Evolutionary conservation across 257 asterid species (phyloP).

Genomic region (Solanum chilense): DNA sequence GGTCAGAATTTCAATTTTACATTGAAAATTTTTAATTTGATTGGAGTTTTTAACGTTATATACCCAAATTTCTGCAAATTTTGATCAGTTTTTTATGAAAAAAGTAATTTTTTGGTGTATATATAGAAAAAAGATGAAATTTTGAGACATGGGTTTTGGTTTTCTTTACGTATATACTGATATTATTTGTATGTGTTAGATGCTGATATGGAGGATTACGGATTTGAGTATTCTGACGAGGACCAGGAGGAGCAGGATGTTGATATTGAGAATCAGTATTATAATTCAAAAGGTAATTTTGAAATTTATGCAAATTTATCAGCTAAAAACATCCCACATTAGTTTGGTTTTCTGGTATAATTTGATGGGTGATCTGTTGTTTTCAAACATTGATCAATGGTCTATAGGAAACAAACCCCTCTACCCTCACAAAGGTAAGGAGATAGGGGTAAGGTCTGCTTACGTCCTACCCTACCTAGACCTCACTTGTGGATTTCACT

Average conservation of each 20-base stretch:
- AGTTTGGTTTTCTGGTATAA: neutral
- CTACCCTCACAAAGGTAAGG: neutral
- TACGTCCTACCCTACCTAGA: too few relatives aligned
- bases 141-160: neutral
- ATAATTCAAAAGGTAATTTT: slow-evolving; percentile 72
- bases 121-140: neutral
- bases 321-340: neutral
- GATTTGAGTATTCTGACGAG: slow-evolving; percentile 94
- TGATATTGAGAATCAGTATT: slow-evolving; percentile 91
- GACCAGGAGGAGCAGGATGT: slow-evolving; percentile 95
- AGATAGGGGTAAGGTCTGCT: neutral
- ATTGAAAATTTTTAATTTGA: neutral
- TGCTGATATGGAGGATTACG: slow-evolving; percentile 72
- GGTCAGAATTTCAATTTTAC: neutral
- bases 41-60: neutral
- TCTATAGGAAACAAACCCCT: neutral
- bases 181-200: neutral
- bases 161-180: neutral
- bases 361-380: neutral
- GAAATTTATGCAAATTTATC: neutral
- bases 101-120: neutral
- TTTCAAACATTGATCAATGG: neutral
- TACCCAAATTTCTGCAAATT: neutral
- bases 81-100: neutral
- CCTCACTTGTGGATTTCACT: too few relatives aligned